Percentiles rank a stretch among this genome's conserved stretches.
These are phyloP conservation scores for Salix koriyanagi DNA, from an alignment of 345 rosid species.

Conservation along the genomic window DNA sequence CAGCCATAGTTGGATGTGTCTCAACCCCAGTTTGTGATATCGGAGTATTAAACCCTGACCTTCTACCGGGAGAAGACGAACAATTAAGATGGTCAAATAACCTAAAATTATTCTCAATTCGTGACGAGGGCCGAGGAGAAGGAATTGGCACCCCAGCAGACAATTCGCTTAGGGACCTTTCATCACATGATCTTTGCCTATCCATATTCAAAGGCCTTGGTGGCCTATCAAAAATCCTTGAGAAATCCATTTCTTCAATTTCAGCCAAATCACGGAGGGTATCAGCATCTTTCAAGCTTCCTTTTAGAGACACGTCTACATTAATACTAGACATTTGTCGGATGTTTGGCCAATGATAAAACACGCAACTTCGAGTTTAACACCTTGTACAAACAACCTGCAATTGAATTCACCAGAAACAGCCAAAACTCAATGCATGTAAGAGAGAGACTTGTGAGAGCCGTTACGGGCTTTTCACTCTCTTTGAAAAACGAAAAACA, in stretches of 20 bases:
- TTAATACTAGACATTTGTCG: slow-evolving; percentile 35
- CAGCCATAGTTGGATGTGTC: slow-evolving; percentile 62
- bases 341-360: background rate
- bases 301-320: slow-evolving; percentile 37
- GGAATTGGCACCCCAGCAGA: slow-evolving; percentile 42
- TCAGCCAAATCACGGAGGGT: slow-evolving; percentile 26
- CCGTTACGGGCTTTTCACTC: background rate
- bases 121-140: slow-evolving; percentile 23
- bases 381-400: slow-evolving; percentile 16
- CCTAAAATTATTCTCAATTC: slow-evolving; percentile 28
- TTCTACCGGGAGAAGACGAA: slow-evolving; percentile 48
- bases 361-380: background rate
- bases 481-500: background rate
- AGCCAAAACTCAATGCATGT: slow-evolving; percentile 8
- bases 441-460: background rate
- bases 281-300: slow-evolving; percentile 32
- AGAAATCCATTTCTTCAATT: slow-evolving; percentile 55
- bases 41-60: slow-evolving; percentile 69
- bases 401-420: slow-evolving; percentile 5
- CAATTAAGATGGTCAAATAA: slow-evolving; percentile 37
- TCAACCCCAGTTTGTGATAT: slow-evolving; percentile 42
- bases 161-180: slow-evolving; percentile 51
- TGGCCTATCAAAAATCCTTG: slow-evolving; percentile 64
- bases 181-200: slow-evolving; percentile 70
- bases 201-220: slow-evolving; percentile 72